Conservation (phyloP, 352 stramenopile species). For the Phytophthora megakarya region DNA sequence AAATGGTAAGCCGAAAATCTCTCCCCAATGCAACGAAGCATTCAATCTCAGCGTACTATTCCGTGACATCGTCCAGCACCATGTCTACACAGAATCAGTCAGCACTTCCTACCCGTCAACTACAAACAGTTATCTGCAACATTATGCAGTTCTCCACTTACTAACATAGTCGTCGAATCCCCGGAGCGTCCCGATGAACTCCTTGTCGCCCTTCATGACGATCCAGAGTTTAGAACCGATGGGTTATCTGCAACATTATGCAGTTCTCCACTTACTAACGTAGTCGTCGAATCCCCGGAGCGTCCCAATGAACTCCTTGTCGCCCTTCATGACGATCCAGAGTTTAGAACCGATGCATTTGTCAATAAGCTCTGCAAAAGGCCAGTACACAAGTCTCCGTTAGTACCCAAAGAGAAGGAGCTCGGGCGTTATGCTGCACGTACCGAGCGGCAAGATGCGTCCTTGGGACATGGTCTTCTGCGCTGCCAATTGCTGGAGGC, state of each 20-base stretch:
- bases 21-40: neutral
- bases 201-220: conserved; percentile 98
- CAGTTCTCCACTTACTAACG: too few relatives aligned
- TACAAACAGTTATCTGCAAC: too few relatives aligned
- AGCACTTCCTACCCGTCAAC: neutral
- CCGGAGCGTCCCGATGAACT: conserved; percentile 94
- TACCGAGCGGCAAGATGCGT: conserved; percentile 82
- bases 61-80: conserved; percentile 95
- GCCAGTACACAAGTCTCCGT: neutral
- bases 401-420: conserved; percentile 1
- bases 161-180: conserved; percentile 98
- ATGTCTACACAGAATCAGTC: conserved; percentile 56
- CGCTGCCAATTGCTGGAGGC: conserved; percentile 22
- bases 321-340: conserved; percentile 99
- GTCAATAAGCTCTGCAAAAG: conserved; percentile 95
- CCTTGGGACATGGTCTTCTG: conserved; percentile 66
- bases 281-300: conserved; percentile 96
- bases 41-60: conserved; percentile 76
- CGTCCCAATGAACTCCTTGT: conserved; percentile 96
- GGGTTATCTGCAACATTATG: too few relatives aligned
- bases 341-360: conserved; percentile 98
- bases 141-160: too few relatives aligned
- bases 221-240: conserved; percentile 99
- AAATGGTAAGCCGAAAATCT: neutral
- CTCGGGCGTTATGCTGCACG: conserved; percentile 8